These are phyloP conservation scores for Talaromyces sp. DNA, from an alignment of 2,329 filamentous ascomycete species.

Conservation along the genomic window DNA sequence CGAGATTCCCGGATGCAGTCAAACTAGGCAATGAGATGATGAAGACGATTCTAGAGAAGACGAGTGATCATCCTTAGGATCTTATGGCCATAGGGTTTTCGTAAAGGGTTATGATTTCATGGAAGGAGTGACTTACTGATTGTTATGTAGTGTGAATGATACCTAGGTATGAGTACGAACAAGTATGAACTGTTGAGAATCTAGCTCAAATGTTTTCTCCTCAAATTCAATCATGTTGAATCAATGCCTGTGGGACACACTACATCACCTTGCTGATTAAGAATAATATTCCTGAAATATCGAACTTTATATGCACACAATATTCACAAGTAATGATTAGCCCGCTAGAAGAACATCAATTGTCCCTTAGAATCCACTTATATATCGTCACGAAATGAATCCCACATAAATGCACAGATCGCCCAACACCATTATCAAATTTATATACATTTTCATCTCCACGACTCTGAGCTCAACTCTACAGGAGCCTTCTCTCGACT, in stretches of 20 bases:
- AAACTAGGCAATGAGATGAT: conserved; percentile 96
- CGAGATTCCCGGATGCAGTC: conserved; percentile 81
- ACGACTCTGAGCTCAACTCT: neutral
- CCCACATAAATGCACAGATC: neutral
- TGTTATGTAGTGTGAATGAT: neutral
- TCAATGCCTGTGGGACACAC: neutral
- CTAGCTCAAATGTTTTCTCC: neutral
- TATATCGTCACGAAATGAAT: neutral
- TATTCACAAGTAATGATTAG: neutral
- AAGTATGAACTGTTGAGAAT: neutral
- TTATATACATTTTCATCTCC: neutral
- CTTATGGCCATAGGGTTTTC: neutral
- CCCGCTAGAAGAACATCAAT: neutral
- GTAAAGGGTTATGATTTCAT: neutral
- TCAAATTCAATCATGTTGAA: too few species aligned
- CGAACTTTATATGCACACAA: neutral
- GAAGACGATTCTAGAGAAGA: conserved; percentile 85
- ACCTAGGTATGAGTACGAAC: neutral
- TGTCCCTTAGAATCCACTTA: neutral
- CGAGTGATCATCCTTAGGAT: conserved; percentile 27
- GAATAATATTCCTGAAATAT: neutral
- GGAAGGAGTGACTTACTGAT: neutral
- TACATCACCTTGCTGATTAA: neutral
- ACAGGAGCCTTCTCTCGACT: neutral
- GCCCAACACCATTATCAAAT: neutral